Percentiles rank a stretch among this genome's conserved stretches.
These are phyloP conservation scores for Pyrus hybrid DNA, from an alignment of 331 rosid species.

Conservation along the genomic window DNA sequence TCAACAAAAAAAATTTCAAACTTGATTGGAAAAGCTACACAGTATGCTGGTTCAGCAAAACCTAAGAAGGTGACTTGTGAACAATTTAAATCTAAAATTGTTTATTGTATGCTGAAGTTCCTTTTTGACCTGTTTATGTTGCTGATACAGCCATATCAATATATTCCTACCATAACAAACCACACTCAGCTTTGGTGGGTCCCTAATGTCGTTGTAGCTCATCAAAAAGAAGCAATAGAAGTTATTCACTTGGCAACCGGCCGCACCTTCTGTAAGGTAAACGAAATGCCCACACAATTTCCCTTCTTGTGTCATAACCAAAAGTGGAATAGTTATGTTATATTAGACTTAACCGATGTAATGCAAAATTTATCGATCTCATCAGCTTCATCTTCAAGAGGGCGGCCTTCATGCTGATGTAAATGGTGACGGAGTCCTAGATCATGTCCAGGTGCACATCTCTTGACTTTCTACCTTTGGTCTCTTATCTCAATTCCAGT, in stretches of 20 bases:
- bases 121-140: conserved; percentile 10
- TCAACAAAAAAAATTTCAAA: conserved; percentile 81
- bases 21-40: conserved; percentile 87
- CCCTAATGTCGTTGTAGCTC: conserved; percentile 98
- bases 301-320: background rate
- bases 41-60: conserved; percentile 82
- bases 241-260: conserved; percentile 91
- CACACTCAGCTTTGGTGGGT: conserved; percentile 99
- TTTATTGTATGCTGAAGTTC: background rate
- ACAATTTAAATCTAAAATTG: conserved; percentile 6
- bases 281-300: background rate
- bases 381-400: conserved; percentile 92
- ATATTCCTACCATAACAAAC: conserved; percentile 94
- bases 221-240: conserved; percentile 94
- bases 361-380: conserved; percentile 24
- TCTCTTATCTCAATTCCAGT: background rate
- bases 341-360: background rate
- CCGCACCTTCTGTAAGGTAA: conserved; percentile 87
- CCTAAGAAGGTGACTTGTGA: conserved; percentile 56
- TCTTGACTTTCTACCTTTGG: background rate
- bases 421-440: conserved; percentile 97
- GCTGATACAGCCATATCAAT: conserved; percentile 65
- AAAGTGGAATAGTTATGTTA: background rate
- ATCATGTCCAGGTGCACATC: conserved; percentile 90
- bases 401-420: conserved; percentile 99